Percentiles rank a stretch among this genome's conserved stretches.
Conservation (phyloP, 345 rosid genomes). For the Heritiera littoralis region DNA sequence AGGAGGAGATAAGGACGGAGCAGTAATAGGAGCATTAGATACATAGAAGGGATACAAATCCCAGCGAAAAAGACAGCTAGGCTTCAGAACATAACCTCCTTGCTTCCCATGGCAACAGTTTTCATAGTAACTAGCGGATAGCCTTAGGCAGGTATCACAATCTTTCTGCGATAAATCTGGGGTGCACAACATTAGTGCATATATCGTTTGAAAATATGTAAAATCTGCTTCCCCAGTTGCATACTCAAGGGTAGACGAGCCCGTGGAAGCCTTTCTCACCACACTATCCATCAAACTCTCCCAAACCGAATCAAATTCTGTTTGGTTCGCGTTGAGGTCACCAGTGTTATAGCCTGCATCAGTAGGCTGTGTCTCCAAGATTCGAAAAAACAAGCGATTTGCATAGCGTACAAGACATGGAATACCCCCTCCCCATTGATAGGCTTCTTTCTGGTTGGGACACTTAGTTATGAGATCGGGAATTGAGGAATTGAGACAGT, state of each 20-base stretch:
- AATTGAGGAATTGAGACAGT: background rate
- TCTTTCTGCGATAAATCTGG: conserved; percentile 43
- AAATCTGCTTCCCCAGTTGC: conserved; percentile 33
- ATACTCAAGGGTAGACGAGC: conserved; percentile 35
- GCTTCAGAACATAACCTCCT: conserved; percentile 41
- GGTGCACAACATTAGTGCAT: conserved; percentile 49
- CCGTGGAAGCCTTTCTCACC: conserved; percentile 27
- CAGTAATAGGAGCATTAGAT: conserved; percentile 11
- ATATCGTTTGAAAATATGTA: conserved; percentile 23
- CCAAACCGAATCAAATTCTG: conserved; percentile 35
- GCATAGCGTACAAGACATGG: conserved; percentile 20
- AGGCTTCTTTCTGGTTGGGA: conserved; percentile 24
- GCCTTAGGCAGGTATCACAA: conserved; percentile 37
- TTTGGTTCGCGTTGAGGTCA: conserved; percentile 15
- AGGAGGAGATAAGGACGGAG: conserved; percentile 21
- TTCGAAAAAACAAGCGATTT: conserved; percentile 10
- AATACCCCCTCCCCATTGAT: background rate
- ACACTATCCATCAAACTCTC: conserved; percentile 27
- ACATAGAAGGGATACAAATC: conserved; percentile 43
- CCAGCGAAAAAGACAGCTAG: conserved; percentile 52
- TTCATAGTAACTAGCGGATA: background rate
- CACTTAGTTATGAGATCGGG: conserved; percentile 13
- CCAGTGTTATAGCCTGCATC: background rate
- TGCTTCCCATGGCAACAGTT: conserved; percentile 30
- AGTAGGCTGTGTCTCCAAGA: conserved; percentile 24